A percentile compares a stretch with the other conserved stretches of the same genome.
Evolutionary conservation across 805 yeast genomes (phyloP).

Genomic region (Sugiyamaella chiloensis): DNA sequence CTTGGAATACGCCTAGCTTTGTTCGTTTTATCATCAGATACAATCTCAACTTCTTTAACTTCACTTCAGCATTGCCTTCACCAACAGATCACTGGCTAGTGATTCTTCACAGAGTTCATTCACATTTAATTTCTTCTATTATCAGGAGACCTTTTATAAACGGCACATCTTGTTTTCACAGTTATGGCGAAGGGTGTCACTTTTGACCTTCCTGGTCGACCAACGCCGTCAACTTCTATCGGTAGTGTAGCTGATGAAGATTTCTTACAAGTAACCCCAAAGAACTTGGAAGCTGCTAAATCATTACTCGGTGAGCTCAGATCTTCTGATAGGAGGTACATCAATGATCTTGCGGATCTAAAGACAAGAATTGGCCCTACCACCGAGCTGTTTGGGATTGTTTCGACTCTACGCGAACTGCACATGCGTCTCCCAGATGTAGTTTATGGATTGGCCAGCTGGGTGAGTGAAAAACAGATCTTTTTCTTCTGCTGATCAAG

Average conservation of each 20-base stretch:
- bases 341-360: slow-evolving; percentile 12
- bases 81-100: too few relatives aligned
- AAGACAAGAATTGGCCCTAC: slow-evolving; percentile 3
- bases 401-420: slow-evolving; percentile 3
- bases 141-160: too few relatives aligned
- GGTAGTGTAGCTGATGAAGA: not conserved
- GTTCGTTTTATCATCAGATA: too few relatives aligned
- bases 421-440: slow-evolving; percentile 13
- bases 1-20: too few relatives aligned
- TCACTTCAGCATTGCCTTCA: too few relatives aligned
- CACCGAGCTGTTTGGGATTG: not conserved
- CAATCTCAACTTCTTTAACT: too few relatives aligned
- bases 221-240: slow-evolving; percentile 12
- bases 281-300: slow-evolving; percentile 9
- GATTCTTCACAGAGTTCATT: too few relatives aligned
- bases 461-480: too few relatives aligned
- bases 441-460: slow-evolving; percentile 5
- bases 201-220: slow-evolving; percentile 15
- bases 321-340: slow-evolving; percentile 10
- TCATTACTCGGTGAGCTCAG: slow-evolving; percentile 11
- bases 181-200: slow-evolving; percentile 10
- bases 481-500: not conserved
- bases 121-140: too few relatives aligned
- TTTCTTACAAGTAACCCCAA: not conserved
- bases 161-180: too few relatives aligned